A percentile compares a stretch with the other conserved stretches of the same genome.
phyloP scores from a whole-genome alignment of 2,329 filamentous ascomycete species.

The Aspergillus ustus region DNA sequence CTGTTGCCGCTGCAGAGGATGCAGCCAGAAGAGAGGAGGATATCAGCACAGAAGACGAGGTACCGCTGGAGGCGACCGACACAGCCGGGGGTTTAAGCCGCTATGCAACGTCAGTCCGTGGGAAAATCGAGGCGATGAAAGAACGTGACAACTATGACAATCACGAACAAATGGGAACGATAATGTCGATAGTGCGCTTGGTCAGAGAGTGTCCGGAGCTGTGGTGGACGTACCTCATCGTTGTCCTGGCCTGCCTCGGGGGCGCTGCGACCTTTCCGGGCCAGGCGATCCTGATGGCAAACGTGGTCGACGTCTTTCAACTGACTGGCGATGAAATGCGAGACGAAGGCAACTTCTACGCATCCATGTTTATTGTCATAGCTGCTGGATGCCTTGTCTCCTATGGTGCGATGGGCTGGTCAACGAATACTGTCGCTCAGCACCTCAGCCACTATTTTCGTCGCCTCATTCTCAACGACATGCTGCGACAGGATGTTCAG shows the following conservation, averaged over 20 bases:
- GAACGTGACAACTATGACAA: constrained; percentile 15
- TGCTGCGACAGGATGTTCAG: constrained; percentile 88
- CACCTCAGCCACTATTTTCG: constrained; percentile 77
- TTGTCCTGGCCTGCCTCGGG: constrained; percentile 42
- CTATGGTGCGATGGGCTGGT: constrained; percentile 58
- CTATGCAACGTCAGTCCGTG: constrained; percentile 9
- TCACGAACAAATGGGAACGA: constrained; percentile 10
- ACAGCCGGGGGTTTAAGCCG: background rate
- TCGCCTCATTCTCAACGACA: constrained; percentile 81
- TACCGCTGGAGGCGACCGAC: background rate
- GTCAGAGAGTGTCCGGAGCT: constrained; percentile 11
- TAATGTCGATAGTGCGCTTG: background rate
- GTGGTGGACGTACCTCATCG: constrained; percentile 8
- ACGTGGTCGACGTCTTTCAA: constrained; percentile 76
- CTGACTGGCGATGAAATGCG: constrained; percentile 64
- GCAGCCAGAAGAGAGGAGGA: constrained; percentile 26
- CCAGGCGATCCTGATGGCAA: constrained; percentile 82
- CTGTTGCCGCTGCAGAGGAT: constrained; percentile 41
- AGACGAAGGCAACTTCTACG: constrained; percentile 82
- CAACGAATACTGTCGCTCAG: constrained; percentile 69
- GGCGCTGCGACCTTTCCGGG: constrained; percentile 80
- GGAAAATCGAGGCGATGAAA: constrained; percentile 4
- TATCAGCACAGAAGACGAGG: background rate
- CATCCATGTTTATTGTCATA: constrained; percentile 84
- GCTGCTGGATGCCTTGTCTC: constrained; percentile 45